A percentile compares a stretch with the other conserved stretches of the same genome.
These are phyloP conservation scores for Fusarium sp. DNA, from an alignment of 2,329 filamentous ascomycete genomes.

Conservation along the genomic window DNA sequence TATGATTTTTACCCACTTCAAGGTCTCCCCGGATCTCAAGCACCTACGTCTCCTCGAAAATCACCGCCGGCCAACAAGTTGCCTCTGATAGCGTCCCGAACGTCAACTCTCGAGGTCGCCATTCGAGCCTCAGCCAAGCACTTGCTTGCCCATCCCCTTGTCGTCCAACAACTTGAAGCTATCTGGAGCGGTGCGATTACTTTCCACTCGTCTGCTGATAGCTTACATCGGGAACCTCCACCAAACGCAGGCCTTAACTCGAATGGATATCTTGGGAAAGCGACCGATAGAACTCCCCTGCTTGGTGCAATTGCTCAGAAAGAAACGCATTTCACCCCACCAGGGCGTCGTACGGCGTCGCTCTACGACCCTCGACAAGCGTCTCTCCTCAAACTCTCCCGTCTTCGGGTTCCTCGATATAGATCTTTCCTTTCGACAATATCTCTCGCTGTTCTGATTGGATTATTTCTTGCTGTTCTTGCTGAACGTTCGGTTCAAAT, in stretches of 20 bases:
- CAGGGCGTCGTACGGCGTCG: constrained; percentile 77
- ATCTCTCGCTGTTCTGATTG: constrained; percentile 85
- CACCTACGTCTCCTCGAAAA: constrained; percentile 46
- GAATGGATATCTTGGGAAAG: constrained; percentile 43
- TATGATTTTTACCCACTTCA: constrained; percentile 96
- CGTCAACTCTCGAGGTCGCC: constrained; percentile 91
- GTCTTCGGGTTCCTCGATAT: constrained; percentile 90
- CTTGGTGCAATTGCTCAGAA: constrained; percentile 51
- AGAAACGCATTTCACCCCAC: constrained; percentile 47
- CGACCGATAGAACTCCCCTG: constrained; percentile 61
- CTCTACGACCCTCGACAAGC: constrained; percentile 92
- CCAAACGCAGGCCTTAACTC: constrained; percentile 40
- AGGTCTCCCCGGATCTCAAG: constrained; percentile 67
- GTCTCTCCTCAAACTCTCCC: constrained; percentile 89
- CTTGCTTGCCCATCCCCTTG: constrained; percentile 89
- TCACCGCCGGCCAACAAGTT: constrained; percentile 53
- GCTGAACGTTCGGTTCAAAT: constrained; percentile 79
- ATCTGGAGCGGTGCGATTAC: constrained; percentile 97
- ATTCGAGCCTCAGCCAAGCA: constrained; percentile 93
- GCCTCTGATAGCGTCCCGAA: constrained; percentile 72
- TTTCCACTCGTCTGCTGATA: constrained; percentile 90
- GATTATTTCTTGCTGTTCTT: constrained; percentile 85
- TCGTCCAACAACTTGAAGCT: constrained; percentile 93
- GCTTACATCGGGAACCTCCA: constrained; percentile 71
- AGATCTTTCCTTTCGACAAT: constrained; percentile 89